Evolutionary conservation across 1,139 yeast genomes (phyloP), one percentile per base, ranked within the genome.

Genomic region (Taphrina sp.): DNA sequence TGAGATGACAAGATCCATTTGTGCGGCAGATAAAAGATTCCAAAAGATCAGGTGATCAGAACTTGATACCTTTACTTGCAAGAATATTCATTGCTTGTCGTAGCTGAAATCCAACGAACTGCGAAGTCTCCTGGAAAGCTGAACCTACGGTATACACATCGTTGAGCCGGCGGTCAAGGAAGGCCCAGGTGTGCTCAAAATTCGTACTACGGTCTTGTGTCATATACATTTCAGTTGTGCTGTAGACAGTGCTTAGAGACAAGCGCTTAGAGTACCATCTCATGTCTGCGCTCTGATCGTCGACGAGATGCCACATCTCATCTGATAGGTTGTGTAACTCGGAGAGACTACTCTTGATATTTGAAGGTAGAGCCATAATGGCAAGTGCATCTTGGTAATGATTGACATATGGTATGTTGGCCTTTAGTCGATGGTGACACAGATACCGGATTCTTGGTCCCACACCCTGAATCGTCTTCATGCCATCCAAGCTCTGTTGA

Each of bases 211-310:
- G 73, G 68, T 90, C 96, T 63, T 78, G 84, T 44, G 87, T 73
- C 95, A 85, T 86, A 72, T 79, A 87, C 61, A 88, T 72, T 67
- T 92, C 96, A 1, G 72, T 66, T 33, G 83, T 76, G 1, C 85
- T 85, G 66, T 85, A 88, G 3, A 85, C 77, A 0, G 85, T 75
- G 17, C 88, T 77, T 26, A 90, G 68, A 3, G 86, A 77, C 24
- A 83, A 72, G 62, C 97, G 75, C 67, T 89, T 86, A n/a, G 95
- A 74, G 68, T 92, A 92, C 98, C 98, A 92, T 2, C 87, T 83
- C 68, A 86, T 83, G 68, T 88, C 96, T 59, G 83, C 79, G n/a
- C 94, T 80, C 55, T 75, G 71, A 66, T 90, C 96, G 2, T 90
- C 94, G 0, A 95, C 81, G 63, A 81, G 81, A 69, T 72, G 88